These are phyloP conservation scores for Myxozyma nipponensis DNA, from an alignment of 805 yeast species.

Conservation along the genomic window DNA sequence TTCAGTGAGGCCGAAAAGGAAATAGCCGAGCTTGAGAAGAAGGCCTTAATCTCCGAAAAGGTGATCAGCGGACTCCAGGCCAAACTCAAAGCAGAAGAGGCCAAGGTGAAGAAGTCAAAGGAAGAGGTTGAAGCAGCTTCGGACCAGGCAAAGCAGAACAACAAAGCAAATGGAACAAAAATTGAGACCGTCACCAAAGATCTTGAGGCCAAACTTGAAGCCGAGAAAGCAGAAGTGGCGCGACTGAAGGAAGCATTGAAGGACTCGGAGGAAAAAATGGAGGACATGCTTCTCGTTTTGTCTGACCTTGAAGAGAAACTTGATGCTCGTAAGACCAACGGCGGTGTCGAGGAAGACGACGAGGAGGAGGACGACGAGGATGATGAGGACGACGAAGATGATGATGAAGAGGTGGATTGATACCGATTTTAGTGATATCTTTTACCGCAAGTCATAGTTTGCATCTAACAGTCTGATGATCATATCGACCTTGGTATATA, in stretches of 20 bases:
- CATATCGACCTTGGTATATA: not conserved
- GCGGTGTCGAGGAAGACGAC: slow-evolving; percentile 62
- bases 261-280: slow-evolving; percentile 45
- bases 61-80: too few species aligned
- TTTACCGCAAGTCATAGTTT: not conserved
- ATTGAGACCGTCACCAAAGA: slow-evolving; percentile 5
- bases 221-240: slow-evolving; percentile 29
- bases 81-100: not conserved
- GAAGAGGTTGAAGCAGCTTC: not conserved
- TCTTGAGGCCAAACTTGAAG: slow-evolving; percentile 47
- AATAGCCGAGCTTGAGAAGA: not conserved
- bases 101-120: not conserved
- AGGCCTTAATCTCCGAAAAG: not conserved
- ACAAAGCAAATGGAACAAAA: not conserved
- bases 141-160: not conserved
- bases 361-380: slow-evolving; percentile 35
- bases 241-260: slow-evolving; percentile 5
- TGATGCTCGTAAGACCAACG: slow-evolving; percentile 56
- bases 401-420: slow-evolving; percentile 1
- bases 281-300: slow-evolving; percentile 71
- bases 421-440: not conserved
- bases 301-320: slow-evolving; percentile 72
- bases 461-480: not conserved
- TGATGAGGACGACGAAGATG: slow-evolving; percentile 12
- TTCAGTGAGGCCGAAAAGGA: not conserved